phyloP scores from a whole-genome alignment of 2,329 filamentous ascomycete species.

The Cercospora brassicicola region DNA sequence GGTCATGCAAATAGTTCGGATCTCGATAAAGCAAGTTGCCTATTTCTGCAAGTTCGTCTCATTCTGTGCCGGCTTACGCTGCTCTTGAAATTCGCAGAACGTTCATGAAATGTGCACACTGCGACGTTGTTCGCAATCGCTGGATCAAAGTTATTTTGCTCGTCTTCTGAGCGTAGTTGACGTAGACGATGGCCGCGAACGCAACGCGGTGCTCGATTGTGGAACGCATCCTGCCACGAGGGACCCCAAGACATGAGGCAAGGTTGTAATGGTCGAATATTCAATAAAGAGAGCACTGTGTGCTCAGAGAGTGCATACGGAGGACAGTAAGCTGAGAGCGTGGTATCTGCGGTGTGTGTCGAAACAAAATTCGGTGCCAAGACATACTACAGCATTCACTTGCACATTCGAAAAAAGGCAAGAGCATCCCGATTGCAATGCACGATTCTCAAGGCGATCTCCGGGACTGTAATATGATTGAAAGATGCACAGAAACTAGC shows the following conservation, averaged over 20 bases:
- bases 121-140: too few relatives aligned
- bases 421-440: not conserved
- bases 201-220: too few relatives aligned
- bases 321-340: too few relatives aligned
- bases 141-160: not conserved
- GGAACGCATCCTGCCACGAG: too few relatives aligned
- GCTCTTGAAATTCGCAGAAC: too few relatives aligned
- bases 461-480: not conserved
- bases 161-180: not conserved
- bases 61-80: too few relatives aligned
- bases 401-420: not conserved
- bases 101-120: too few relatives aligned
- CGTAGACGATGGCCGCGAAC: not conserved
- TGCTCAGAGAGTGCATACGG: too few relatives aligned
- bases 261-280: too few relatives aligned
- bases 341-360: not conserved
- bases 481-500: not conserved
- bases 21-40: too few relatives aligned
- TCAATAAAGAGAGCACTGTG: too few relatives aligned
- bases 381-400: not conserved
- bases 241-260: not conserved
- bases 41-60: too few relatives aligned
- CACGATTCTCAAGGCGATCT: not conserved
- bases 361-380: not conserved
- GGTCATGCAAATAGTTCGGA: not conserved